Base-by-base conservation (phyloP, 768 basidiomycete genomes). In the Rhizopogon vinicolor region DNA sequence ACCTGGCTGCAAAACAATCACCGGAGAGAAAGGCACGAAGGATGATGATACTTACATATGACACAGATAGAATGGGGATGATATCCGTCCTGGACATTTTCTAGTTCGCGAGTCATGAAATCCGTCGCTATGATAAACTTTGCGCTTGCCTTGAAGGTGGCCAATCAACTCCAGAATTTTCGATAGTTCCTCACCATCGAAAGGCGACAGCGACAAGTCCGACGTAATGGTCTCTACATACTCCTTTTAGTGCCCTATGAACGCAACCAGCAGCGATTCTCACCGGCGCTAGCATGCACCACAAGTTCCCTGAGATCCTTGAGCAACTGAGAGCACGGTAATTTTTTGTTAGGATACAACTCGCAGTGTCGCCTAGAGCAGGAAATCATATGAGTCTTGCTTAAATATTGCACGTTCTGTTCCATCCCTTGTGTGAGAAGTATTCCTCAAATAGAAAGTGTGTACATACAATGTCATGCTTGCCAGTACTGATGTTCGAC, bases 1-100 rank as follows among this genome's bases (percentile, higher is more conserved):
- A 59, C 14, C 75, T 72, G 35, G 70, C 78, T 80, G 41, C 13
- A 25, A 46, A 12, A 52, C 9, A 16, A 16, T 53, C 14, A 49
- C 22, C 19, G 2, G 10, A 7, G 19, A 3, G 14, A 25, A 43
- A 6, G 7, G 25, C 12, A 16, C 16, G 13, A 19, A 40, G 8
- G 4, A 19, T 31, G 29, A 45, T 25, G 7, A 16, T 25, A 40
- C 45, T 29, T 42, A 52, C 35, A 53, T 28, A 44, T 29, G 6
- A 54, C 51, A 43, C 44, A 54, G 25, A 57, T 14, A 10, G 46
- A 43, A 18, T 58, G 29, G 19, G 44, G n/a, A 10, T 31, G 19
- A n/a, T 41, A 19, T 33, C 18, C 31, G 3, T 35, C 35, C 12
- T 25, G 41, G 9, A 53, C 44, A 48, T 44, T 43, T 7, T 40